Percentiles rank a stretch among this genome's conserved stretches.
Conservation (phyloP, 2,329 filamentous ascomycete genomes). For the Exophiala sideris region DNA sequence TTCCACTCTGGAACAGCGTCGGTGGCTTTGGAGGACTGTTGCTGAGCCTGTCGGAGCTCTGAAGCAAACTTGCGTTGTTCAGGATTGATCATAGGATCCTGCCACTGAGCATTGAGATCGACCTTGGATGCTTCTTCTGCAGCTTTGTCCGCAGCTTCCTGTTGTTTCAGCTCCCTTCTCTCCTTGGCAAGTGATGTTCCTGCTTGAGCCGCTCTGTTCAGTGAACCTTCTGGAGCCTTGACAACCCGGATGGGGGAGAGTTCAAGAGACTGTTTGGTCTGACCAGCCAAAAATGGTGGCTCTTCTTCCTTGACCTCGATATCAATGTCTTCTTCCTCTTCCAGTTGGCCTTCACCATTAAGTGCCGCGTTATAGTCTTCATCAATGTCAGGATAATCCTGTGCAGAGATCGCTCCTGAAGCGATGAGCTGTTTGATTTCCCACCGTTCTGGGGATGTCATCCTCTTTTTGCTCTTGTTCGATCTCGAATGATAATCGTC, state of each 20-base stretch:
- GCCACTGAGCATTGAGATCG: conserved; percentile 87
- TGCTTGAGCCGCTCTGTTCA: conserved; percentile 94
- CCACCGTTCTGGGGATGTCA: conserved; percentile 97
- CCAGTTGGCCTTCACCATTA: conserved; percentile 80
- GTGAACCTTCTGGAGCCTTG: conserved; percentile 95
- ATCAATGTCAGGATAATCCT: conserved; percentile 90
- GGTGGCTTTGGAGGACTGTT: conserved; percentile 52
- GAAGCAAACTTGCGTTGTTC: conserved; percentile 85
- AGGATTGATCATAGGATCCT: conserved; percentile 89
- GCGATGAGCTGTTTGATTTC: conserved; percentile 96
- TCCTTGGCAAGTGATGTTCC: conserved; percentile 87
- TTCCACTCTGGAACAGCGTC: conserved; percentile 91
- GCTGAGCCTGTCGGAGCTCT: conserved; percentile 69
- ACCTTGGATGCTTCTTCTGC: conserved; percentile 73
- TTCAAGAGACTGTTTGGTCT: conserved; percentile 94
- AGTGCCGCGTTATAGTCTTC: conserved; percentile 89
- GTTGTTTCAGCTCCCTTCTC: conserved; percentile 79
- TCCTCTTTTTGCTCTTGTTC: conserved; percentile 73
- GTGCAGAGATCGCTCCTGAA: conserved; percentile 86
- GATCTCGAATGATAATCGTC: conserved; percentile 54
- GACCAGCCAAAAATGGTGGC: conserved; percentile 89
- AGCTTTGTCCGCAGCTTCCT: conserved; percentile 75
- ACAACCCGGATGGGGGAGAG: conserved; percentile 93
- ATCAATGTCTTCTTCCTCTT: conserved; percentile 83
- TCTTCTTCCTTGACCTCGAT: conserved; percentile 97